Conservation (phyloP, 2,329 filamentous ascomycete genomes). For the Ceratocystiopsis brevicomis region DNA sequence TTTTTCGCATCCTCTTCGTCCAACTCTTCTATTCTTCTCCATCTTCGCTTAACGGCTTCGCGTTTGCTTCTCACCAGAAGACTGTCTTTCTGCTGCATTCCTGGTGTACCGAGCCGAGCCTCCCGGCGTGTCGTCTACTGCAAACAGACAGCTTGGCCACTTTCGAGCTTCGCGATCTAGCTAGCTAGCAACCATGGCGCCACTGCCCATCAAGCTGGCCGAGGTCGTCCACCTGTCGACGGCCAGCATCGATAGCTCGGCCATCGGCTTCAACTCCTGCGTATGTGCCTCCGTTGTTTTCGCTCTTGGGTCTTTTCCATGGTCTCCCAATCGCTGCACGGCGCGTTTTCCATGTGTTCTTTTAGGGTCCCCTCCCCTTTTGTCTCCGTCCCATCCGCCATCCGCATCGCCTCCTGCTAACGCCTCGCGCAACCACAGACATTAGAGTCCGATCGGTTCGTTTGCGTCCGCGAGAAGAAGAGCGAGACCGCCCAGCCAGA, state of each 20-base stretch:
- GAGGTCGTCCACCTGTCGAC: slow-evolving; percentile 23
- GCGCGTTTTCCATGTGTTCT: background rate
- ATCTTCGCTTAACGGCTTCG: too few species aligned
- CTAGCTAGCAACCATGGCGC: slow-evolving; percentile 16
- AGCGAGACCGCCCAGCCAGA: slow-evolving; percentile 68
- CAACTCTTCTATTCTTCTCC: too few species aligned
- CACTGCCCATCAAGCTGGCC: slow-evolving; percentile 22
- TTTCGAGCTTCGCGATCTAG: background rate
- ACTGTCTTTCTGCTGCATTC: too few species aligned
- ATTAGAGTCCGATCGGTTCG: slow-evolving; percentile 90
- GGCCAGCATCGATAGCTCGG: slow-evolving; percentile 18
- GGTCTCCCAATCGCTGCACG: background rate
- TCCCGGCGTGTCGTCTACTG: too few species aligned
- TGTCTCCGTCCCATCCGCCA: background rate
- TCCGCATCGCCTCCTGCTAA: background rate
- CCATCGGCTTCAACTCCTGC: slow-evolving; percentile 74
- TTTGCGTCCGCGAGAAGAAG: slow-evolving; percentile 92
- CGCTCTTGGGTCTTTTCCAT: background rate
- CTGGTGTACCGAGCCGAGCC: too few species aligned
- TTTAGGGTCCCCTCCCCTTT: background rate
- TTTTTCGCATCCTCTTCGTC: too few species aligned
- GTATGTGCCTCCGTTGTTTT: slow-evolving; percentile 29
- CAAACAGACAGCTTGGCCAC: too few species aligned
- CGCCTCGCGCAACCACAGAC: slow-evolving; percentile 37
- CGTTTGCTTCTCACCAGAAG: too few species aligned